A percentile compares a stretch with the other conserved stretches of the same genome.
Evolutionary conservation across 306 rosid genomes (phyloP).

Genomic region (Cucurbita argyrosperma): DNA sequence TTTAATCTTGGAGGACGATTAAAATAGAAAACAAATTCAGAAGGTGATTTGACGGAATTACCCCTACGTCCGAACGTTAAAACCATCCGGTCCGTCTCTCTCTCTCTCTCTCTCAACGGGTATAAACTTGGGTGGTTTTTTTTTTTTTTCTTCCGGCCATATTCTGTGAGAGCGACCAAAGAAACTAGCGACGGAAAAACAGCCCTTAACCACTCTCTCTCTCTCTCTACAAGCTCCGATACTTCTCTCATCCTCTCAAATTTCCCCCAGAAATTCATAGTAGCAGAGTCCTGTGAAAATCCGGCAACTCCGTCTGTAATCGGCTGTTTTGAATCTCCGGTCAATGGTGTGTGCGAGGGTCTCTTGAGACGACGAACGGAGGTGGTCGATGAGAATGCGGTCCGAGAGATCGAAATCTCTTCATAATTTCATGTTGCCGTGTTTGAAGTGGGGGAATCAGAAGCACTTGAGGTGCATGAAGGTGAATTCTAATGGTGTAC

Average conservation of each 20-base stretch:
- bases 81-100: conserved; percentile 19
- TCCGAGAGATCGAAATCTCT: conserved; percentile 65
- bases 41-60: not conserved
- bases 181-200: not conserved
- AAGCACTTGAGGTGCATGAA: conserved; percentile 65
- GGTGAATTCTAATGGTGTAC: conserved; percentile 8
- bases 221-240: not conserved
- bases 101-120: conserved; percentile 4
- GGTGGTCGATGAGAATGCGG: conserved; percentile 40
- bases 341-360: conserved; percentile 43
- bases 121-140: conserved; percentile 19
- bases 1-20: not conserved
- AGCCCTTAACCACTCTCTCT: not conserved
- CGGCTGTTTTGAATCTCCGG: not conserved
- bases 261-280: not conserved
- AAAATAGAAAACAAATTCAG: not conserved
- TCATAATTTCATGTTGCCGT: conserved; percentile 82
- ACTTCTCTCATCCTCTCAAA: not conserved
- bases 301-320: not conserved
- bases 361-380: conserved; percentile 4
- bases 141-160: conserved; percentile 26
- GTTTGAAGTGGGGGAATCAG: conserved; percentile 83
- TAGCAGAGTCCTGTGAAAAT: not conserved
- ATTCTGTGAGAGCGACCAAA: conserved; percentile 1
- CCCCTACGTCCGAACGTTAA: conserved; percentile 49